phyloP scores from a whole-genome alignment of 148 eudicot genomes.

The Beta vulgaris region DNA sequence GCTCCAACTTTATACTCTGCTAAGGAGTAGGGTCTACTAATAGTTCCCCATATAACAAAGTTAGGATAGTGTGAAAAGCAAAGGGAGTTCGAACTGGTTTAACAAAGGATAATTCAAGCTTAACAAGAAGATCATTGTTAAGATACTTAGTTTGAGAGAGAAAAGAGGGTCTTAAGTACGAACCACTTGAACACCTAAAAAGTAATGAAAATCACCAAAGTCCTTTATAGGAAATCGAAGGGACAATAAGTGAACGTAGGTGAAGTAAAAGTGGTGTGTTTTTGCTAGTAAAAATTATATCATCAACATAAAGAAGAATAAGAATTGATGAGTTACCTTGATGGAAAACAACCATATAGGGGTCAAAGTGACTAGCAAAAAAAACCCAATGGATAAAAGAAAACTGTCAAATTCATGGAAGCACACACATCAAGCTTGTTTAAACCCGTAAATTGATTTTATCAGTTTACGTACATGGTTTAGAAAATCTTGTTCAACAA shows the following conservation, averaged over 20 bases:
- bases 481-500: no score
- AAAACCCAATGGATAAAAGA: neutral
- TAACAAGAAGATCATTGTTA: neutral
- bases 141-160: neutral
- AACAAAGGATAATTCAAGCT: neutral
- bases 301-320: neutral
- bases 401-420: neutral
- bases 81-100: neutral
- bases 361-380: neutral
- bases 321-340: neutral
- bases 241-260: neutral
- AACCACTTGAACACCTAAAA: neutral
- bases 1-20: no score
- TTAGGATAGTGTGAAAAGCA: no score
- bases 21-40: no score
- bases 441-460: neutral
- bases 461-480: no score
- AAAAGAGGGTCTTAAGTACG: neutral
- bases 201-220: neutral
- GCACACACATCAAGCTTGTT: neutral
- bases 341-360: neutral
- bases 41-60: no score
- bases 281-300: no score
- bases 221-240: neutral
- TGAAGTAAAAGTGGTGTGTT: neutral